Base-by-base conservation (phyloP, 1,139 yeast genomes). In the Hyphopichia buzzinii region DNA sequence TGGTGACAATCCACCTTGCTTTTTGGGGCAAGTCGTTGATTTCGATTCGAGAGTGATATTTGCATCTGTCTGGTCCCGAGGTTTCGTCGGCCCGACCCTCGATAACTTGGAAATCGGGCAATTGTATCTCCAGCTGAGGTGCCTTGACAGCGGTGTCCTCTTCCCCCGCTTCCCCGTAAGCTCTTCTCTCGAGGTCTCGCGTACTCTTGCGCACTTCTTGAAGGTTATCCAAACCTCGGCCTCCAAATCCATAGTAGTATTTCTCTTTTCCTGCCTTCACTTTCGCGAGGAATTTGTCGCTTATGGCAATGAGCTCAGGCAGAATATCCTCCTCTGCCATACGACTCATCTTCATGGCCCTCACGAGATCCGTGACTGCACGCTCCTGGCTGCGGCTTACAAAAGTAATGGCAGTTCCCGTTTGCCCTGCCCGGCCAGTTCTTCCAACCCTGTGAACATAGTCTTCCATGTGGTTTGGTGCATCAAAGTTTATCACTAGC, bases 371-470 rank as follows among this genome's bases (percentile, higher is more conserved):
- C 11, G 78, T 67, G 1, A 88, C 84, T 5, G 80, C 74, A 29
- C 88, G 64, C 30, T 79, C 88, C 51, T 92, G 95, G 14, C 65
- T 65, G 0, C 74, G 65, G 1, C 79, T 64, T 2, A 94, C 69
- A 47, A 92, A 78, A 0, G 97, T 85, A 2, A 85, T 64, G 0
- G 97, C 96, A 1, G 77, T 73, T 0, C 98, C 98, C 16, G 46
- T 61, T 29, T 73, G 72, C 0, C 95, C 95, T 1, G 97, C 98
- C 42, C 99, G 71, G 0, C 97, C 99, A 0, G 99, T 94, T 44
- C 99, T 70, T 0, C 99, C 99, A 0, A 90, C 96, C 21, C 98
- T 72, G 59, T 92, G 99, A 5, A 94, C 95, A 53, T 92, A 92
- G 55, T 94, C 98, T 44, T 95, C 97, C 74, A 90, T 76, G 44